Evolutionary conservation across 371 early-diverging fungal species (phyloP), one percentile per base, ranked within the genome.

Genomic region (Mortierella sp.): DNA sequence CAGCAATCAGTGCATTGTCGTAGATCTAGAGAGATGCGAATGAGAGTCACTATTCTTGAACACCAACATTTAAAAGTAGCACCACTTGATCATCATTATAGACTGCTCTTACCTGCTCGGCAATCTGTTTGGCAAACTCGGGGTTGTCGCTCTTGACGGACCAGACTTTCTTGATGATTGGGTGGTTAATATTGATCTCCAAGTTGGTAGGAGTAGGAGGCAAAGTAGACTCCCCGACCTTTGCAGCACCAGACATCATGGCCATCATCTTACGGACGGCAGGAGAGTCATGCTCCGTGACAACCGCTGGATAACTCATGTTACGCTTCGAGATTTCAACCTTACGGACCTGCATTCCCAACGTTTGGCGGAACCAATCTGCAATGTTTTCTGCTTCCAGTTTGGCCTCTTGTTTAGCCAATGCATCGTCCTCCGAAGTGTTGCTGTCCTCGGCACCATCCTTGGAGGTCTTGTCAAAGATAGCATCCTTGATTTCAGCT

Each of bases 161-260:
- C 70, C 82, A 86, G 49, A 94, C 79, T 34, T 90, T 89, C 50
- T 81, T 80, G 82, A 94, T 91, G 48, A 94, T 84, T 3, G 92
- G 86, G 67, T 94, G 91, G 58, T 88, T 84, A 48, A 94, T 89
- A 71, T 96, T 97, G 80, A 98, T 92, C 80, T 97, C 96, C 18
- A 98, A 81, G 28, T 78, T 87, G 30, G 88, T 82, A 16, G 86
- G 85, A 26, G 73, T 71, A 51, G 89, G 80, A 52, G 84, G 83
- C 31, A 76, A 45, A 67, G 82, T 73, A n/a, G 60, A 56, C 55
- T 80, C 65, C 28, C 81, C 82, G 80, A 84, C 69, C 78, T 85
- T 86, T 51, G 89, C 88, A 31, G 90, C 89, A 38, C 90, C 88
- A 76, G 82, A 83, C 87, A 87, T 86, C 91, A 93, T 91, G 57